Conservation (phyloP, 176 grass and related monocot species). For the Zizania latifolia region DNA sequence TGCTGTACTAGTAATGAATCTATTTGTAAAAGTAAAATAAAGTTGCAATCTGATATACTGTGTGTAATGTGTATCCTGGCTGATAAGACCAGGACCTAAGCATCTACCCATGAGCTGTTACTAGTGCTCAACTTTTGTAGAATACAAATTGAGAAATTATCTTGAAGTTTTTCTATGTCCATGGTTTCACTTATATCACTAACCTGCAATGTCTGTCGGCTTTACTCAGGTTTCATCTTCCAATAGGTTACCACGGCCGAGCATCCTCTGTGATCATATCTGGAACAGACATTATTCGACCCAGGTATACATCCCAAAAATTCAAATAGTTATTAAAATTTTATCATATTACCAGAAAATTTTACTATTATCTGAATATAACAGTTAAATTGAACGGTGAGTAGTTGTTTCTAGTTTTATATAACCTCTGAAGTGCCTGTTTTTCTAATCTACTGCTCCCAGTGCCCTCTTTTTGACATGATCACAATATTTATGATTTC, state of each 20-base stretch:
- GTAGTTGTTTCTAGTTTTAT: constrained; percentile 1
- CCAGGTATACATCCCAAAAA: constrained; percentile 49
- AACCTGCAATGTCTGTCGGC: background rate
- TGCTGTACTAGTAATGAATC: background rate
- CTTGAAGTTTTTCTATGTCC: constrained; percentile 1
- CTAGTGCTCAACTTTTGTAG: background rate
- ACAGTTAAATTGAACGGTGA: background rate
- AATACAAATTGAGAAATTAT: background rate
- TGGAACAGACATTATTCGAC: constrained; percentile 83
- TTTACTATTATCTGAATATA: background rate
- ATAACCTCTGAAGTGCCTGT: background rate
- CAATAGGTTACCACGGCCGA: constrained; percentile 84
- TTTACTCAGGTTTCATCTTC: constrained; percentile 81
- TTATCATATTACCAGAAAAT: background rate
- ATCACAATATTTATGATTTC: background rate
- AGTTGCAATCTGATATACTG: background rate
- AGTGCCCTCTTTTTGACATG: background rate
- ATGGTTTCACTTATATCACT: background rate
- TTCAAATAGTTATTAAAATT: background rate
- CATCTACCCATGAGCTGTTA: background rate
- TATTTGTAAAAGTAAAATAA: too few species aligned
- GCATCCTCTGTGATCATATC: constrained; percentile 88
- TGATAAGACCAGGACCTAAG: background rate
- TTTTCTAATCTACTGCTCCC: background rate
- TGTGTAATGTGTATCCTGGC: background rate